phyloP scores from a whole-genome alignment of 129 eudicot species.

The Escallonia rubra region DNA sequence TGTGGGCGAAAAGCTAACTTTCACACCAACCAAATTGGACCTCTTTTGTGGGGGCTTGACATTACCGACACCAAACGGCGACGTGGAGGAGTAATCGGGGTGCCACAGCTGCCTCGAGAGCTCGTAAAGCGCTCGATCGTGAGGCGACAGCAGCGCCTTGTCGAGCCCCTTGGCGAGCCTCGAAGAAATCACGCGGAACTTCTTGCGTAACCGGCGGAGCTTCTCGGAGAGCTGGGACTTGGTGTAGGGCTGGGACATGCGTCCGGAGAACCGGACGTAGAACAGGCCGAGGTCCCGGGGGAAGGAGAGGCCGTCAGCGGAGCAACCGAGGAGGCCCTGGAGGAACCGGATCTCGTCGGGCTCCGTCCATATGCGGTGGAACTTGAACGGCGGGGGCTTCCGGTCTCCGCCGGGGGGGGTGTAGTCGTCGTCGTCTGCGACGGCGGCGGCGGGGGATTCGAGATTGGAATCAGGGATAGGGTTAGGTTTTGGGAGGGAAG shows the following conservation, averaged over 20 bases:
- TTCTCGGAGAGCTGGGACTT: conserved; percentile 78
- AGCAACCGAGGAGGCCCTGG: conserved; percentile 47
- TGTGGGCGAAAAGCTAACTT: conserved; percentile 31
- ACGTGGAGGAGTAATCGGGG: conserved; percentile 30
- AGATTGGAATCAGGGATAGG: conserved; percentile 18
- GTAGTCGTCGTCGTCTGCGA: neutral
- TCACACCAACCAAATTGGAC: conserved; percentile 31
- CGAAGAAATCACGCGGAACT: conserved; percentile 55
- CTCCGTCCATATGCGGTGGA: conserved; percentile 76
- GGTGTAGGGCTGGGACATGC: conserved; percentile 58
- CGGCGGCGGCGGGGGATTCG: neutral
- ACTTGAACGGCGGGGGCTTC: conserved; percentile 45
- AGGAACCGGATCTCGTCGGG: conserved; percentile 76
- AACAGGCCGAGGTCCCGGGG: conserved; percentile 55
- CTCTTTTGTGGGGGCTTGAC: neutral
- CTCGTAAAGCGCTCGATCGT: conserved; percentile 55
- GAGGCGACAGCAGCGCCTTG: conserved; percentile 35
- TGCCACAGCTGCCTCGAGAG: conserved; percentile 61
- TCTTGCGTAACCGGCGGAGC: conserved; percentile 63
- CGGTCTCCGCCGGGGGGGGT: neutral
- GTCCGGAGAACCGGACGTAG: conserved; percentile 34
- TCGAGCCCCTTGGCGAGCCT: conserved; percentile 44
- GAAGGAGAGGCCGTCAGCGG: conserved; percentile 37
- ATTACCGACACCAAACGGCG: conserved; percentile 25
- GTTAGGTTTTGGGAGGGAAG: conserved; percentile 3